Base-by-base conservation (phyloP, 352 stramenopile species). In the Blastocystis sp. region DNA sequence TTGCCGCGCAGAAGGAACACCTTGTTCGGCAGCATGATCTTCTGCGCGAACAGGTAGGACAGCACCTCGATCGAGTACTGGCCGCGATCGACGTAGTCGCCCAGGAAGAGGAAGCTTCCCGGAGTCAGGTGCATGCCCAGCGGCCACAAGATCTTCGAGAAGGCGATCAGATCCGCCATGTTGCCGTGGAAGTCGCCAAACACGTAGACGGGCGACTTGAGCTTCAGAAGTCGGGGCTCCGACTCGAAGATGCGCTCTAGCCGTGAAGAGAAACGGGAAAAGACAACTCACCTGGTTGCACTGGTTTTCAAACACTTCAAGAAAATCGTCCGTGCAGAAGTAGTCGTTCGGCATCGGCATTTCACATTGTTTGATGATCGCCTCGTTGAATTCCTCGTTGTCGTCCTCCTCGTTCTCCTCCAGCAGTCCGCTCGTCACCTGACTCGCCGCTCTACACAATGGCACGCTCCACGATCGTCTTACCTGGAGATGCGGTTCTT, bases 61-160 rank as follows among this genome's bases (percentile, higher is more conserved):
- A 96, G 90, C 38, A 94, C 94, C 91, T 98, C 96, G 60, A 99
- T 90, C 40, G 94, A 97, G 66, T 92, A 94, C 87, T 94, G 92
- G 57, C 96, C 96, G 9, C 96, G 92, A 91, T 99, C 96, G 11
- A 99, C 96, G 89, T 97, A 97, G 90, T 97, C 94, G 24, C 92
- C 92, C 9, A 97, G 89, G 88, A 97, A 97, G 38, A 98, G 91
- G 89, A 98, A 97, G 52, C 93, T 95, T 6, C 95, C 95, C 0
- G 95, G 95, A 0, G 95, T 97, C 14, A 98, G 91, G 43, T 92
- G 87, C 87, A 98, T 93, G 6, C 95, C 95, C n/a, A 97, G 91
- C 77, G 92, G 93, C 95, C 96, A 98, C 62, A 98, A 92, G 89
- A 97, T 95, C 64, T 97, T 94, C 19, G 92, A 92, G 78, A 98